Base-by-base conservation (phyloP, 2,329 filamentous ascomycete genomes). In the Colletotrichum sp. region DNA sequence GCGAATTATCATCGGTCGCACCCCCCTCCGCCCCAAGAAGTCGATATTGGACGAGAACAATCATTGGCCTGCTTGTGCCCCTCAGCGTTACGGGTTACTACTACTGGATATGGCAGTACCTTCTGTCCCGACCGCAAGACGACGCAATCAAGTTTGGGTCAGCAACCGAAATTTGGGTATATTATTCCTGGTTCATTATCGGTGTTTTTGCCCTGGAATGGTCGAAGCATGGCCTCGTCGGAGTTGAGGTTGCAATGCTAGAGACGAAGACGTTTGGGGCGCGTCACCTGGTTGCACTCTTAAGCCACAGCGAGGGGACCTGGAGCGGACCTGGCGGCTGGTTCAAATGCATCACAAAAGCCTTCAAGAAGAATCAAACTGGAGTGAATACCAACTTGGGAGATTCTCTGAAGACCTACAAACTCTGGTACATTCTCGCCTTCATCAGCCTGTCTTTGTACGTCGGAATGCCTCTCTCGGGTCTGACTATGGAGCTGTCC, bases 141-240 rank as follows among this genome's bases (percentile, higher is more conserved):
- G 12, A 66, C 5, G 39, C 39, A 39, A 25, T 27, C 36, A 66
- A 66, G 39, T 66, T 29, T 27, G 63, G 39, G 2, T 66, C 63
- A 19, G 13, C 36, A n/a, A 66, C 34, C 63, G 63, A 66, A 7
- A 27, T 66, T 3, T 69, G 66, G 66, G 49, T 78, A 7, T 79
- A 66, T 39, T 79, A 76, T 25, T 69, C 71, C 13, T 79, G 77
- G 77, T 79, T 79, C 63, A 66, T 79, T 61, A 64, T 79, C 55
- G 78, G 78, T 61, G 77, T 79, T 15, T 77, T 79, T 66, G 75
- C 55, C 39, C 16, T 79, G 12, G 70, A 68, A 9, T 79, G 78
- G 78, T 72, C 78, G 8, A 69, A 77, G 30, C 69, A 76, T 49
- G 77, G 75, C 3, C 75, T 79, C 44, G 30, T 69, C 27, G 77